Percentiles rank a stretch among this genome's conserved stretches.
Conservation (phyloP, 345 rosid species). For the Turritis glabra region DNA sequence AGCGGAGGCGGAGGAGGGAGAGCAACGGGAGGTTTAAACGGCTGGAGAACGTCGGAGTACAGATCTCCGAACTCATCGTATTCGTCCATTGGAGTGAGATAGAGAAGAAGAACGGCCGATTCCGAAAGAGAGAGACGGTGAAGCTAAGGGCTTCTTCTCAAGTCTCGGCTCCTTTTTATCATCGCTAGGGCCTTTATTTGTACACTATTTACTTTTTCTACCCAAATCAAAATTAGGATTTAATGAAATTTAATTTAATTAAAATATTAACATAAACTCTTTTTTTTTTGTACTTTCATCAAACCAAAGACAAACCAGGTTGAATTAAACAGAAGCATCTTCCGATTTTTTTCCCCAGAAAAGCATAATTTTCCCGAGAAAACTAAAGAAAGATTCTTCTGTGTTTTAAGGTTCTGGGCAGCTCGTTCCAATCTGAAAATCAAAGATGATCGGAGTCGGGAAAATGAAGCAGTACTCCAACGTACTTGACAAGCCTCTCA, state of each 20-base stretch:
- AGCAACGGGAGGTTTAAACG: conserved; percentile 48
- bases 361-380: conserved; percentile 1
- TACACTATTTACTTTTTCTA: not conserved
- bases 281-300: not conserved
- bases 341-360: not conserved
- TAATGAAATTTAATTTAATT: not conserved
- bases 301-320: too few relatives aligned
- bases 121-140: conserved; percentile 28
- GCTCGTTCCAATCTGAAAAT: not conserved
- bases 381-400: conserved; percentile 13
- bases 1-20: conserved; percentile 32
- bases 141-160: conserved; percentile 39
- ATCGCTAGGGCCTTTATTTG: conserved; percentile 19
- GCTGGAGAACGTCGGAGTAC: conserved; percentile 75
- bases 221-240: not conserved
- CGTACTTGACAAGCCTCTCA: conserved; percentile 91
- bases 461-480: conserved; percentile 95
- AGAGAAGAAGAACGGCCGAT: conserved; percentile 23
- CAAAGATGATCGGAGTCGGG: conserved; percentile 92
- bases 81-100: conserved; percentile 63
- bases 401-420: conserved; percentile 29
- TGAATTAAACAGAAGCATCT: conserved; percentile 2
- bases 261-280: not conserved
- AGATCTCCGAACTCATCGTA: conserved; percentile 99
- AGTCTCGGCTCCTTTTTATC: conserved; percentile 3